These are phyloP conservation scores for Holtermanniella nyarrowii DNA, from an alignment of 768 basidiomycete genomes.

Conservation along the genomic window DNA sequence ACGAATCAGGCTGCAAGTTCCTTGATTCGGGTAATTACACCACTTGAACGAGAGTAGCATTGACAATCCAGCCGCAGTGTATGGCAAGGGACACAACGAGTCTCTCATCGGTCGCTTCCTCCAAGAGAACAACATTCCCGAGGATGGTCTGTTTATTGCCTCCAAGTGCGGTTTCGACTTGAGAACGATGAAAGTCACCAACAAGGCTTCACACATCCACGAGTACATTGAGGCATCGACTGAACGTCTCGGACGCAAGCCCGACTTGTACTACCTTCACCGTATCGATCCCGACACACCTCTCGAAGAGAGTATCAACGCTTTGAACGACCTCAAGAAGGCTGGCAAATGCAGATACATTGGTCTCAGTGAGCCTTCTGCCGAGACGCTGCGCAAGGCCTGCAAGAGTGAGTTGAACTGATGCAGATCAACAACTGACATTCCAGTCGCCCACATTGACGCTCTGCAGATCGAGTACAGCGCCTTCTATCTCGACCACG, in stretches of 20 bases:
- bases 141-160: conserved; percentile 24
- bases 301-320: conserved; percentile 28
- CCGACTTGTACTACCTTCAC: conserved; percentile 33
- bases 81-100: conserved; percentile 21
- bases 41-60: no score
- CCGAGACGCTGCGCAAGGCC: conserved; percentile 31
- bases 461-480: conserved; percentile 38
- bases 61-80: conserved; percentile 19
- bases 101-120: conserved; percentile 18
- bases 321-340: conserved; percentile 27
- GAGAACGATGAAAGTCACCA: conserved; percentile 12
- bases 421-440: no score
- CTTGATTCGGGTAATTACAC: conserved; percentile 26
- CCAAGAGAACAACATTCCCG: conserved; percentile 8
- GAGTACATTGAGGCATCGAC: conserved; percentile 21
- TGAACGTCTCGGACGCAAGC: conserved; percentile 16
- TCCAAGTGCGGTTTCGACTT: conserved; percentile 26
- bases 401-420: conserved; percentile 14
- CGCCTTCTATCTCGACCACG: conserved; percentile 35
- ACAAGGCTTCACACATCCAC: conserved; percentile 17
- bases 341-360: conserved; percentile 34
- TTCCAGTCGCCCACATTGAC: conserved; percentile 28
- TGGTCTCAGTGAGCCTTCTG: conserved; percentile 35
- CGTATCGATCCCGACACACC: conserved; percentile 26
- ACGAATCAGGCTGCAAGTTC: conserved; percentile 29